phyloP scores from a whole-genome alignment of 768 basidiomycete species.

The Cantharellus cinnabarinus region DNA sequence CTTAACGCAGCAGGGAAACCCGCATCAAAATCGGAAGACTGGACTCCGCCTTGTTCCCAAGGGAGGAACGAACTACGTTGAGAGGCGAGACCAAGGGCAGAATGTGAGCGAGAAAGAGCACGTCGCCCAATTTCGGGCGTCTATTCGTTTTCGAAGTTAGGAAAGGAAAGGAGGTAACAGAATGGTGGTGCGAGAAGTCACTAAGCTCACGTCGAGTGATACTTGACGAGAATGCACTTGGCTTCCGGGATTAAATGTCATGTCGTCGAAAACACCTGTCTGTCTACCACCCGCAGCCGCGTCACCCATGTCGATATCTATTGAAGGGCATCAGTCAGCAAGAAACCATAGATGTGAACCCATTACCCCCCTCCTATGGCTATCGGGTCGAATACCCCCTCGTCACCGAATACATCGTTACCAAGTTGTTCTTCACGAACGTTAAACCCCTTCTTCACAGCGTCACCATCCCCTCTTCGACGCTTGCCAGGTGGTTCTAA shows the following conservation, averaged over 20 bases:
- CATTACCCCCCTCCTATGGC: neutral
- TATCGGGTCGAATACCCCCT: neutral
- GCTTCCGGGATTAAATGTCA: too few species aligned
- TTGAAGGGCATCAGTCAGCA: neutral
- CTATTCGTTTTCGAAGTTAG: constrained; percentile 19
- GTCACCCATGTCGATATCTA: neutral
- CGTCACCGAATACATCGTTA: neutral
- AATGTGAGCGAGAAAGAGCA: constrained; percentile 33
- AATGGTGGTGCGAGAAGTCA: too few species aligned
- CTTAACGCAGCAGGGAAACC: neutral
- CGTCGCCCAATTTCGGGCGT: constrained; percentile 73
- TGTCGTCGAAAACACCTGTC: neutral
- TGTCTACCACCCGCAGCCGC: neutral
- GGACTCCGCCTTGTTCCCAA: constrained; percentile 3
- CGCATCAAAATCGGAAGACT: constrained; percentile 16
- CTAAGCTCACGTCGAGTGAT: too few species aligned
- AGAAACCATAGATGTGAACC: neutral
- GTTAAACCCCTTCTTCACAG: too few species aligned
- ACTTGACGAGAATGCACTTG: neutral
- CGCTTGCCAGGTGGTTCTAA: constrained; percentile 1
- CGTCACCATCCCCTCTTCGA: neutral
- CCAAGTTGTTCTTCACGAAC: neutral
- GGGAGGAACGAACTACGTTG: constrained; percentile 11
- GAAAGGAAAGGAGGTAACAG: neutral
- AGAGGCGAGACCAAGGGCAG: constrained; percentile 29